A percentile compares a stretch with the other conserved stretches of the same genome.
Evolutionary conservation across 192 early-diverging fungal genomes (phyloP).

Genomic region (Linnemannia exigua): DNA sequence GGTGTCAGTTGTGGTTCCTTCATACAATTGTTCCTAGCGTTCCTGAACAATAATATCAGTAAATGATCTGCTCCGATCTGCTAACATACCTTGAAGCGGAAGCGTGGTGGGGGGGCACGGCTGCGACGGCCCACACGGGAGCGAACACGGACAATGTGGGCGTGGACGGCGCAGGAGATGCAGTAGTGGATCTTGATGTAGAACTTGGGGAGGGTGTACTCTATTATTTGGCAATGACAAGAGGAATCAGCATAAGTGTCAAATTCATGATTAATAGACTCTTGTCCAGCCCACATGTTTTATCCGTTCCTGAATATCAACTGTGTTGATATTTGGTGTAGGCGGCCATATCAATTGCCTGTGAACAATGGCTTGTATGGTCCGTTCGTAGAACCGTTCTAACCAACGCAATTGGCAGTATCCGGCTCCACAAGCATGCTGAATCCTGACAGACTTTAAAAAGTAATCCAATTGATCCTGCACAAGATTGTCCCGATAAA

Average conservation of each 20-base stretch:
- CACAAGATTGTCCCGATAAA: neutral
- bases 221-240: constrained; percentile 85
- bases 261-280: neutral
- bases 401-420: too few relatives aligned
- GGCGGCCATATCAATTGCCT: neutral
- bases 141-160: constrained; percentile 94
- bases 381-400: too few relatives aligned
- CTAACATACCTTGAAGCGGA: constrained; percentile 77
- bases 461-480: neutral
- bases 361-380: neutral
- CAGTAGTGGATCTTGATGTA: constrained; percentile 99
- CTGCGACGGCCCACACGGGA: constrained; percentile 89
- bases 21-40: neutral
- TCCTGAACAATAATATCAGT: neutral
- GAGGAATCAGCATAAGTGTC: neutral
- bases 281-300: neutral
- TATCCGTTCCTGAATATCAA: neutral
- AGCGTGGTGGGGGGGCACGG: constrained; percentile 93
- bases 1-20: neutral
- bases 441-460: neutral
- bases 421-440: neutral
- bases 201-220: constrained; percentile 97
- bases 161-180: constrained; percentile 97
- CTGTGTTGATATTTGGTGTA: neutral
- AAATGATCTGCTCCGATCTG: constrained; percentile 52